phyloP scores from a whole-genome alignment of 2,329 filamentous ascomycete species.

The Ceratocystis cubensis region DNA sequence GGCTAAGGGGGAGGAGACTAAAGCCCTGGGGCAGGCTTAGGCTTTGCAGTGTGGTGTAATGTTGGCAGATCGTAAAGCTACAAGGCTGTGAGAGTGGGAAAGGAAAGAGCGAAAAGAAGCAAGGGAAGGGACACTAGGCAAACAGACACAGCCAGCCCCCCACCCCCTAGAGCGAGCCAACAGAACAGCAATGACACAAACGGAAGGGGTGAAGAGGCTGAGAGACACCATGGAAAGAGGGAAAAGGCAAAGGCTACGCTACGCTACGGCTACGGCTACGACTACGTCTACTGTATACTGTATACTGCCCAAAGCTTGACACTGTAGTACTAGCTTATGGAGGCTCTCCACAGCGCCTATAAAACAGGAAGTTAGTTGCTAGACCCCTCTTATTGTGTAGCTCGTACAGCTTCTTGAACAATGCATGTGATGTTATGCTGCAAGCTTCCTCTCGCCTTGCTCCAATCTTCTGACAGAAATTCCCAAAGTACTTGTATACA shows the following conservation, averaged over 20 bases:
- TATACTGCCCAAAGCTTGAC: too few species aligned
- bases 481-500: too few species aligned
- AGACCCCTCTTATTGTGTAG: too few species aligned
- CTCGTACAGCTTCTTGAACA: too few species aligned
- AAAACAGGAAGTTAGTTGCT: too few species aligned
- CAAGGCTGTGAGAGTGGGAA: neutral
- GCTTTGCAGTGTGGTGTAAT: neutral
- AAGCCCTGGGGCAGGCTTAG: neutral
- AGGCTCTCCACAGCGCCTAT: too few species aligned
- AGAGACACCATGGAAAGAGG: neutral
- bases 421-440: too few species aligned
- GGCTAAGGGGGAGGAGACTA: neutral
- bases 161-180: neutral
- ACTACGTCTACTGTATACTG: neutral
- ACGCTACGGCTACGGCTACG: neutral
- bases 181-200: neutral
- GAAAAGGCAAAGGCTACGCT: neutral
- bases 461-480: too few species aligned
- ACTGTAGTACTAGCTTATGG: too few species aligned
- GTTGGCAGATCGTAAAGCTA: neutral
- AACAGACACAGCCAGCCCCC: neutral
- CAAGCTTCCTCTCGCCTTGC: too few species aligned
- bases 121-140: neutral
- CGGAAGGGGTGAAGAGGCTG: neutral
- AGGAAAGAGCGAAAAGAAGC: neutral